A percentile compares a stretch with the other conserved stretches of the same genome.
Conservation (phyloP, 805 yeast genomes). For the Myxozyma udenii region DNA sequence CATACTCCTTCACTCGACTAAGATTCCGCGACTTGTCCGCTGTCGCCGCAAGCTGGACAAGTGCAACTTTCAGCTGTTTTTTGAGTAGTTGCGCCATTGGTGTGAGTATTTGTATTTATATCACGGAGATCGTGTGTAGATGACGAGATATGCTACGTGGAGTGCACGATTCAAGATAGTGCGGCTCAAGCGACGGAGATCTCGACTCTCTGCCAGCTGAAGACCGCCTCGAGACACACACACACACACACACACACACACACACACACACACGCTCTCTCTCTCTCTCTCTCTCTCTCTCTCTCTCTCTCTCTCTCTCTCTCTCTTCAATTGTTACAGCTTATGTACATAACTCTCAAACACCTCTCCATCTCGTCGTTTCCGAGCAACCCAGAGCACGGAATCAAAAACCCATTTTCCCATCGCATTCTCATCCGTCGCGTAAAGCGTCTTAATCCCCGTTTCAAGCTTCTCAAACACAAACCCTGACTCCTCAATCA, state of each 20-base stretch:
- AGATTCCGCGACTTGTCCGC: slow-evolving; percentile 79
- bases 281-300: no score
- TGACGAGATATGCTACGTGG: background rate
- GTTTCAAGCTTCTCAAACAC: slow-evolving; percentile 27
- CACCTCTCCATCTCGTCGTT: slow-evolving; percentile 7
- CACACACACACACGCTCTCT: no score
- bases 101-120: background rate
- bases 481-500: slow-evolving; percentile 67
- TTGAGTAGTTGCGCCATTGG: slow-evolving; percentile 11
- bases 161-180: background rate
- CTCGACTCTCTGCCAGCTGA: no score
- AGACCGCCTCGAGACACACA: no score
- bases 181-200: no score
- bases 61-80: slow-evolving; percentile 49
- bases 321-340: no score
- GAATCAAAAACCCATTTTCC: slow-evolving; percentile 56
- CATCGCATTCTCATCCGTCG: slow-evolving; percentile 48
- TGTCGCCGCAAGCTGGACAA: slow-evolving; percentile 78
- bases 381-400: slow-evolving; percentile 57
- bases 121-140: background rate
- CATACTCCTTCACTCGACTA: slow-evolving; percentile 59
- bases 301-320: no score
- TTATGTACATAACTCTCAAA: slow-evolving; percentile 1
- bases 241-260: no score
- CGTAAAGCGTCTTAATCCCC: slow-evolving; percentile 48